Percentiles rank a stretch among this genome's conserved stretches.
phyloP scores from a whole-genome alignment of 2,329 filamentous ascomycete genomes.

The Berkeleyomyces basicola region DNA sequence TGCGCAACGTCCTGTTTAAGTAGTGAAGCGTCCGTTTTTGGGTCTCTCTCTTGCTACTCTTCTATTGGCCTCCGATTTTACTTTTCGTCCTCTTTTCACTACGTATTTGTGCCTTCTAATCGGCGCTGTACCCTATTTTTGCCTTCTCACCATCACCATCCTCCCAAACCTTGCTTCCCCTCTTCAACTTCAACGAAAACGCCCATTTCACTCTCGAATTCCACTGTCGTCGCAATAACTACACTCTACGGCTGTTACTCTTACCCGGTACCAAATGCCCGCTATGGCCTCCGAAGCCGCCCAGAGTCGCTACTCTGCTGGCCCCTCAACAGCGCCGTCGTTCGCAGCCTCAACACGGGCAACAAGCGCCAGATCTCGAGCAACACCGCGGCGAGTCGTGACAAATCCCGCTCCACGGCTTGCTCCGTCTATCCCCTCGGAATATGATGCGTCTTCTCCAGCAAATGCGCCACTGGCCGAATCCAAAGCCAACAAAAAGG shows the following conservation, averaged over 20 bases:
- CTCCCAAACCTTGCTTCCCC: not conserved
- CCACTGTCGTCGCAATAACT: too few species aligned
- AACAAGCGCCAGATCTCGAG: constrained; percentile 5
- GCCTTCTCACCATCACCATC: not conserved
- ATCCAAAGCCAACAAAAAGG: constrained; percentile 16
- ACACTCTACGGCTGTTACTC: too few species aligned
- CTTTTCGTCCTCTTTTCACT: not conserved
- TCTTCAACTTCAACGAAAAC: too few species aligned
- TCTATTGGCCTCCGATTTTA: not conserved
- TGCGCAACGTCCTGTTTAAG: not conserved
- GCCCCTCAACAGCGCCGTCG: constrained; percentile 7
- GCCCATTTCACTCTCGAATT: too few species aligned
- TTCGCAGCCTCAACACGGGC: constrained; percentile 11
- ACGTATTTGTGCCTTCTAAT: not conserved
- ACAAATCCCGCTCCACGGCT: constrained; percentile 10
- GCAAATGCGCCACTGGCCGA: constrained; percentile 4
- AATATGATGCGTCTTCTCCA: constrained; percentile 7
- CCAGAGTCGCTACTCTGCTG: constrained; percentile 9
- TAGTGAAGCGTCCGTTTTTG: not conserved
- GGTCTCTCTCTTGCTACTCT: not conserved
- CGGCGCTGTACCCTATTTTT: not conserved
- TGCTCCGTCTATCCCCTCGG: not conserved
- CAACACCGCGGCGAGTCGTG: constrained; percentile 10
- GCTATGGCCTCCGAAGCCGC: constrained; percentile 10
- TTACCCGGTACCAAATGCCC: too few species aligned